phyloP scores from a whole-genome alignment of 2,329 filamentous ascomycete species.

The Tolypocladium ovalisporum region DNA sequence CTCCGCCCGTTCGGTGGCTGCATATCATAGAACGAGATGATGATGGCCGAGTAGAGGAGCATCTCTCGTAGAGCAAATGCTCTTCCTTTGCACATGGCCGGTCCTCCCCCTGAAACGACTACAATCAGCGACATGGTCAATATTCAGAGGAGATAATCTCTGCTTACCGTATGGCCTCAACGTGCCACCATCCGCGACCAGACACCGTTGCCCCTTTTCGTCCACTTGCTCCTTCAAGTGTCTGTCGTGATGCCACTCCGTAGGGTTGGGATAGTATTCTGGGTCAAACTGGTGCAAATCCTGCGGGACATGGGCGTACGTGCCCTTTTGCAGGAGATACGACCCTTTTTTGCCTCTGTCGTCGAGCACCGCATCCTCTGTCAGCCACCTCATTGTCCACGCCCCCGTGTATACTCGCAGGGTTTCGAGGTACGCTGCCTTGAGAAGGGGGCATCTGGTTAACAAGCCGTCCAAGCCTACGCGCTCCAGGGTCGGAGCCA shows the following conservation, averaged over 20 bases:
- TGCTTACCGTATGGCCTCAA: constrained; percentile 22
- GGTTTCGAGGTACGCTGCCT: constrained; percentile 28
- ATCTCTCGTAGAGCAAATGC: constrained; percentile 21
- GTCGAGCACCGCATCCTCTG: constrained; percentile 21
- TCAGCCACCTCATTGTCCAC: constrained; percentile 18
- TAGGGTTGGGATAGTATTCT: constrained; percentile 17
- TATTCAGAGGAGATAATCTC: neutral
- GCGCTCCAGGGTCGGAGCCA: constrained; percentile 19
- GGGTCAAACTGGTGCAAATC: constrained; percentile 25
- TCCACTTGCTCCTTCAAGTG: constrained; percentile 17
- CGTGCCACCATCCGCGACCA: constrained; percentile 12
- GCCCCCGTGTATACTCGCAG: constrained; percentile 25
- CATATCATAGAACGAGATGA: constrained; percentile 26
- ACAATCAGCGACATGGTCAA: neutral
- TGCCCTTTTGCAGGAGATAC: constrained; percentile 21
- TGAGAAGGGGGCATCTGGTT: constrained; percentile 24
- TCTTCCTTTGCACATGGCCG: constrained; percentile 21
- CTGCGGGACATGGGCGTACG: constrained; percentile 21
- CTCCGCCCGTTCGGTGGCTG: constrained; percentile 13
- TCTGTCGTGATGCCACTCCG: constrained; percentile 22
- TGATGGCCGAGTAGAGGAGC: constrained; percentile 20
- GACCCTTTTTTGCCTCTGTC: constrained; percentile 10
- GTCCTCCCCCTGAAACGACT: constrained; percentile 15
- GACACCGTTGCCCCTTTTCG: constrained; percentile 11
- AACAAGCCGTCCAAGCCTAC: constrained; percentile 25